A percentile compares a stretch with the other conserved stretches of the same genome.
phyloP scores from a whole-genome alignment of 306 rosid species.

The Inga laurina region DNA sequence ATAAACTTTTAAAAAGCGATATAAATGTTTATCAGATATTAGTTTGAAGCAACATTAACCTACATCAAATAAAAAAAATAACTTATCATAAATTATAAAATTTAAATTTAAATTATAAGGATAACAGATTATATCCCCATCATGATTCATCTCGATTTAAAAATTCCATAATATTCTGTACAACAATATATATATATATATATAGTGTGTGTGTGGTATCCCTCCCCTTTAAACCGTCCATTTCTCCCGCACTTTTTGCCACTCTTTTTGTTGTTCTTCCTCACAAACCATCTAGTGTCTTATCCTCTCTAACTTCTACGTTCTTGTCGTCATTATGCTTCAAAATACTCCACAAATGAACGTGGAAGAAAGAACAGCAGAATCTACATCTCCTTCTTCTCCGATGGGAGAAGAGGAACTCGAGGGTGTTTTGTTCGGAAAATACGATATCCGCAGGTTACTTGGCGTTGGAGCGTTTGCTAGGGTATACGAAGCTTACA shows the following conservation, averaged over 20 bases:
- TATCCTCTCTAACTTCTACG: no score
- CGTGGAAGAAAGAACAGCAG: background rate
- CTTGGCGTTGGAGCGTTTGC: slow-evolving; percentile 79
- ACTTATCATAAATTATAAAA: background rate
- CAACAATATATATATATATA: no score
- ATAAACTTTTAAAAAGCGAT: background rate
- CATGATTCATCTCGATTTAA: background rate
- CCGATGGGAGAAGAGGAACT: background rate
- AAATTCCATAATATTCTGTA: background rate
- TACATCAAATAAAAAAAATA: background rate
- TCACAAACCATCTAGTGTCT: background rate
- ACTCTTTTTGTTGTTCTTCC: background rate
- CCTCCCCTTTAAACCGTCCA: background rate
- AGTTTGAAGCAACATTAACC: background rate
- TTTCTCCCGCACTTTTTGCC: background rate
- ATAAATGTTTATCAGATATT: background rate
- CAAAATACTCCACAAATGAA: background rate
- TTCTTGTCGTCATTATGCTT: background rate
- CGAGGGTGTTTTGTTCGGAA: slow-evolving; percentile 35
- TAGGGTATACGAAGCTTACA: slow-evolving; percentile 74
- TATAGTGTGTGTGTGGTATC: no score
- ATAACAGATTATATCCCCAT: background rate
- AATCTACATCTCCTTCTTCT: background rate
- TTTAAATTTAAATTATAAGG: background rate
- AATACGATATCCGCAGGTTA: slow-evolving; percentile 55